These are phyloP conservation scores for Lipomyces anomalus DNA, from an alignment of 805 yeast genomes.

Conservation along the genomic window DNA sequence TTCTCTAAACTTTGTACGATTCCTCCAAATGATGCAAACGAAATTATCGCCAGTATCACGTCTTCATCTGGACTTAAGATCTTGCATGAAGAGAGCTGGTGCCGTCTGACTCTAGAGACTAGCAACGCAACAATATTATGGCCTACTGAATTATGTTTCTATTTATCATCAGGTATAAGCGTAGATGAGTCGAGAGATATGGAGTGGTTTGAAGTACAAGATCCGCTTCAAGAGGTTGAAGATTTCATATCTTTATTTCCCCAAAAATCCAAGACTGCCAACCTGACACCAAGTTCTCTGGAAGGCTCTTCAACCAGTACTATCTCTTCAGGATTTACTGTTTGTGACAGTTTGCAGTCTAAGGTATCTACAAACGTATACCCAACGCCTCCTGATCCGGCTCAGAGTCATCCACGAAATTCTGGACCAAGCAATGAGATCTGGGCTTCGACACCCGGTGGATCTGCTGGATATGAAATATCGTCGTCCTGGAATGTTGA, in stretches of 20 bases:
- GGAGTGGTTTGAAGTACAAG: constrained; percentile 22
- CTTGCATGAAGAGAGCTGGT: constrained; percentile 14
- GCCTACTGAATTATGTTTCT: constrained; percentile 29
- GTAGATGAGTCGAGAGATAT: constrained; percentile 11
- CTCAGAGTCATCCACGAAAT: constrained; percentile 8
- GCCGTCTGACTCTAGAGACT: constrained; percentile 14
- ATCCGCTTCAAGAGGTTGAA: constrained; percentile 25
- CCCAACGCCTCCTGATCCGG: constrained; percentile 36
- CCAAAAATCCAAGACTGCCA: constrained; percentile 5
- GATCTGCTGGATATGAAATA: constrained; percentile 4
- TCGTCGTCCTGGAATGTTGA: constrained; percentile 9
- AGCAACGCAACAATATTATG: constrained; percentile 18
- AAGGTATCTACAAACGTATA: constrained; percentile 28
- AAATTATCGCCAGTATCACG: constrained; percentile 10
- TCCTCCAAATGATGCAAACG: constrained; percentile 16
- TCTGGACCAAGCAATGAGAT: constrained; percentile 9
- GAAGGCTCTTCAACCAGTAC: too few species aligned
- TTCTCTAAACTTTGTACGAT: constrained; percentile 7
- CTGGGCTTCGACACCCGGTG: constrained; percentile 7
- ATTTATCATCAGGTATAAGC: constrained; percentile 5
- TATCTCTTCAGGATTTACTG: too few species aligned
- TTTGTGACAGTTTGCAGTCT: too few species aligned
- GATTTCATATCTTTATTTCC: constrained; percentile 11
- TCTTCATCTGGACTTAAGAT: constrained; percentile 16
- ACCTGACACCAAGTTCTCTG: constrained; percentile 6